Base-by-base conservation (phyloP, 352 stramenopile genomes). In the Phytophthora sp. region DNA sequence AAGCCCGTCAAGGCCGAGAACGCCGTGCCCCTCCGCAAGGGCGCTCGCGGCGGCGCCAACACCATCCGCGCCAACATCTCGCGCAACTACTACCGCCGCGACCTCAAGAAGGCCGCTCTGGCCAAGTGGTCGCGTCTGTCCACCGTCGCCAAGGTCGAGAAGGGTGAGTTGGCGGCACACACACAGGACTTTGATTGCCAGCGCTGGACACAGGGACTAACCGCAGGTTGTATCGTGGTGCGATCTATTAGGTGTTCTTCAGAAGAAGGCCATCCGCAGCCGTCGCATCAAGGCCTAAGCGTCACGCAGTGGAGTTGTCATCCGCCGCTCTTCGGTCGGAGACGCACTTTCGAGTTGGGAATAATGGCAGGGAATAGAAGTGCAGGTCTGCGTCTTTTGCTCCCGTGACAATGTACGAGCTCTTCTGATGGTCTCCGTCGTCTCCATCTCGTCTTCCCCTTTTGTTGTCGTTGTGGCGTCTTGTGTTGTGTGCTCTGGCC, bases 31-130 rank as follows among this genome's bases (percentile, higher is more conserved):
- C 82, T 95, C 44, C 87, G 87, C 69, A 95, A 95, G 83, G 87
- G 85, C 56, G 85, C 87, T 51, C 85, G 87, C 54, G 84, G 76
- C 58, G 83, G 85, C 56, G 87, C 77, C 62, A 89, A 94, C 79
- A 94, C 85, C 48, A 95, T 95, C 73, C 84, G 84, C 50, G 86
- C 84, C 67, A 93, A 90, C 79, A 92, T 95, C 70, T 93, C 87
- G 72, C 84, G 84, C 73, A 94, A 88, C 81, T 93, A 79, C 69
- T 95, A 95, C 85, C 85, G 87, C 37, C 82, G 82, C 43, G 87
- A 95, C 78, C 71, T 95, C 37, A 94, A 94, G 80, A 80, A 87
- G 66, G 87, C 87, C 39, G 87, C 87, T 41, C 74, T 95, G 44
- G 87, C 87, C 54, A 87, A 87, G 70, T 95, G 84, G 87, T 94